Conservation (phyloP, 306 rosid species). For the Arachis stenosperma region DNA sequence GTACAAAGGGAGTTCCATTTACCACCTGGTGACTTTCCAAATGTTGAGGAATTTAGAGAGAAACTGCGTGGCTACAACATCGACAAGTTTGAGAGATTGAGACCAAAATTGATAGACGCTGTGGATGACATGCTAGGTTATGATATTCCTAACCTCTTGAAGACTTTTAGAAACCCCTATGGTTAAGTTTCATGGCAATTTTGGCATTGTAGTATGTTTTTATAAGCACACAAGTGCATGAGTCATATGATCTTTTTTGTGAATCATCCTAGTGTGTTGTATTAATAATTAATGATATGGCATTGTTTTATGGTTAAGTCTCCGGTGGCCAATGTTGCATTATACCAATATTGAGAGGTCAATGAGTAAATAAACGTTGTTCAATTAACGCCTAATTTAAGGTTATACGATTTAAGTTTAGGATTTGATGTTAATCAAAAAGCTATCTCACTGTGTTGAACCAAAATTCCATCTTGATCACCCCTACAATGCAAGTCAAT, state of each 20-base stretch:
- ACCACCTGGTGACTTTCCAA: conserved; percentile 93
- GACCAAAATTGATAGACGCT: conserved; percentile 71
- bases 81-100: conserved; percentile 87
- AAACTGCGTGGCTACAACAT: conserved; percentile 63
- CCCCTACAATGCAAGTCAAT: too few species aligned
- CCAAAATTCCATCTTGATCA: too few species aligned
- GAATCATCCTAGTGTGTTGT: neutral
- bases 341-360: too few species aligned
- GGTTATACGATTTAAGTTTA: too few species aligned
- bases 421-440: too few species aligned
- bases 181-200: conserved; percentile 42
- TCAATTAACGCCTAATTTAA: too few species aligned
- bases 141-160: conserved; percentile 85
- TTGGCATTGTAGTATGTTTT: neutral
- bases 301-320: too few species aligned
- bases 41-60: conserved; percentile 73
- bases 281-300: too few species aligned
- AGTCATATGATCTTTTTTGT: neutral
- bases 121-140: conserved; percentile 95
- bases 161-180: conserved; percentile 80
- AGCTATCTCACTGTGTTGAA: too few species aligned
- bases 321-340: too few species aligned
- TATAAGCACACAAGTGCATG: neutral
- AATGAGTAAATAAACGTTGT: too few species aligned
- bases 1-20: conserved; percentile 85